Conservation (phyloP, 1,284 basidiomycete species). For the Dichomitus squalens region DNA sequence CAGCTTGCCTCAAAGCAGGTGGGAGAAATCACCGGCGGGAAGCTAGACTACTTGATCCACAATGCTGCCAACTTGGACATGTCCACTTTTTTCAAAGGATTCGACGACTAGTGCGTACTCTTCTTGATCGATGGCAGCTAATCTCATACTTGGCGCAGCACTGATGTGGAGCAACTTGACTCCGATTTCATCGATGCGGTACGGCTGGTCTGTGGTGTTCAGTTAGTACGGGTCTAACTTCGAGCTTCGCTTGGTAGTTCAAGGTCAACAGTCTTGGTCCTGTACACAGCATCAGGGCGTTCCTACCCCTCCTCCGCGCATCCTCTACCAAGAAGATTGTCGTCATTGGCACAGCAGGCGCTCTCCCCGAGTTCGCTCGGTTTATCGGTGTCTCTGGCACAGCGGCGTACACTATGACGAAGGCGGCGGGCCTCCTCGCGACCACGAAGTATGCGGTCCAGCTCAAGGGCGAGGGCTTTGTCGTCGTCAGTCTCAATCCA, state of each 20-base stretch:
- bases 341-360: slow-evolving; percentile 36
- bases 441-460: slow-evolving; percentile 40
- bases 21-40: slow-evolving; percentile 4
- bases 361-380: slow-evolving; percentile 32
- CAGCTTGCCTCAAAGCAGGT: slow-evolving; percentile 8
- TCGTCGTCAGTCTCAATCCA: slow-evolving; percentile 39
- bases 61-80: slow-evolving; percentile 8
- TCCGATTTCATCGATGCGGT: slow-evolving; percentile 5
- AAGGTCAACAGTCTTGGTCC: slow-evolving; percentile 41
- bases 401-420: slow-evolving; percentile 38
- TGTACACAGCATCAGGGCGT: slow-evolving; percentile 40
- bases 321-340: slow-evolving; percentile 41
- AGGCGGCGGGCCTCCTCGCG: slow-evolving; percentile 43
- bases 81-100: background rate
- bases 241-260: slow-evolving; percentile 21
- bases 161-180: background rate
- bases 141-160: background rate
- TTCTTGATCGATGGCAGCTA: too few species aligned
- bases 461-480: slow-evolving; percentile 38
- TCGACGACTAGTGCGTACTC: slow-evolving; percentile 14
- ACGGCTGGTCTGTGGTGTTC: background rate
- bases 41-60: slow-evolving; percentile 14
- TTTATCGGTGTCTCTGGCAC: slow-evolving; percentile 7
- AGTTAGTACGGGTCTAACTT: background rate
- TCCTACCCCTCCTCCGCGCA: slow-evolving; percentile 39